Evolutionary conservation across 192 early-diverging fungal species (phyloP).

Genomic region (Mortierella antarctica): DNA sequence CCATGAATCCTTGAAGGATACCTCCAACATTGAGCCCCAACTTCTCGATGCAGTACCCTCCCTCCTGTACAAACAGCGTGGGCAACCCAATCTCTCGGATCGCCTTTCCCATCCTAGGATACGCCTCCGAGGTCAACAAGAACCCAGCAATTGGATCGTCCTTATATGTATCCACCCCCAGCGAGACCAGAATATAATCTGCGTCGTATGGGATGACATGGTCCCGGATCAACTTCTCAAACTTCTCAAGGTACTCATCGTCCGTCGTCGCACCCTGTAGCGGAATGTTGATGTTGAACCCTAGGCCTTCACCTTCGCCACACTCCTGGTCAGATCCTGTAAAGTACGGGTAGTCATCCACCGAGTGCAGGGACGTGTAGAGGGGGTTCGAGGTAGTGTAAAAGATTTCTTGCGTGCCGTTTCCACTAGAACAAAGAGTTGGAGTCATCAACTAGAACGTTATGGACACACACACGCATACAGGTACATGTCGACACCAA

Average conservation of each 20-base stretch:
- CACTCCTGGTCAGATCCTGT: conserved; percentile 65
- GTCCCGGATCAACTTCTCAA: conserved; percentile 55
- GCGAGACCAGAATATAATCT: conserved; percentile 67
- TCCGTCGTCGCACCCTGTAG: conserved; percentile 64
- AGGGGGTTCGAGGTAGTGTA: conserved; percentile 66
- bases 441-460: background rate
- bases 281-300: conserved; percentile 77
- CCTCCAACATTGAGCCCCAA: conserved; percentile 59
- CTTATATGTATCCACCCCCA: conserved; percentile 75
- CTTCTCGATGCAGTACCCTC: conserved; percentile 64
- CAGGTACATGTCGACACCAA: background rate
- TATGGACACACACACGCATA: background rate
- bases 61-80: conserved; percentile 66
- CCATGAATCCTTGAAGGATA: conserved; percentile 57
- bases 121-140: conserved; percentile 50
- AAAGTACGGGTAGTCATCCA: conserved; percentile 73
- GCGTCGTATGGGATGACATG: conserved; percentile 62
- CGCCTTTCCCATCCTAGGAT: conserved; percentile 53
- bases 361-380: conserved; percentile 71
- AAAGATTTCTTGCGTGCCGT: conserved; percentile 68
- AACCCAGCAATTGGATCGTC: conserved; percentile 64
- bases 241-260: conserved; percentile 63
- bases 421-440: conserved; percentile 53
- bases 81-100: conserved; percentile 54
- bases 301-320: conserved; percentile 69